Evolutionary conservation across 1,284 basidiomycete species (phyloP).

Genomic region (Ceratobasidium sp.): DNA sequence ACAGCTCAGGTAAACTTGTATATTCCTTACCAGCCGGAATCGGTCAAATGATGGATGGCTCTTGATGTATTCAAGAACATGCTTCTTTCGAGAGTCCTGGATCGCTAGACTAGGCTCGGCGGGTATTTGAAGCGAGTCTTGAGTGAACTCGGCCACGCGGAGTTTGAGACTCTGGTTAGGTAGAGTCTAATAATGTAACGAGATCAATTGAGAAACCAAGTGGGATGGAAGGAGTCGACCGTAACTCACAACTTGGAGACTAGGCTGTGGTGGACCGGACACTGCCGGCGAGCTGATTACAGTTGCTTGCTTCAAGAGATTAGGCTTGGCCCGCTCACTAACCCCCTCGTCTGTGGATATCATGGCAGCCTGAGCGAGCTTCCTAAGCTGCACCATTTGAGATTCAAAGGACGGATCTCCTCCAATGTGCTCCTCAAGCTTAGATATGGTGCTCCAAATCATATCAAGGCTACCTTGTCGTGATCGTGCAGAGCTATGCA

Average conservation of each 20-base stretch:
- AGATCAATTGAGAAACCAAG: not conserved
- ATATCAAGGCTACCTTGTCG: not conserved
- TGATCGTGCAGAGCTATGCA: not conserved
- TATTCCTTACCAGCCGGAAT: slow-evolving; percentile 3
- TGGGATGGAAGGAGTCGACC: too few species aligned
- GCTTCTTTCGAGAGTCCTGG: not conserved
- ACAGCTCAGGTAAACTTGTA: too few species aligned
- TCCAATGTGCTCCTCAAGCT: slow-evolving; percentile 16
- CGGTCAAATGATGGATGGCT: slow-evolving; percentile 3
- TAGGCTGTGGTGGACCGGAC: not conserved
- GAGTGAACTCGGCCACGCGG: not conserved
- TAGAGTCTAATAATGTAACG: not conserved
- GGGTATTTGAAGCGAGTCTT: not conserved
- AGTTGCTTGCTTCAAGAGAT: not conserved
- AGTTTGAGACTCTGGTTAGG: not conserved
- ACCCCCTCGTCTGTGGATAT: slow-evolving; percentile 19
- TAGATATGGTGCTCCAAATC: slow-evolving; percentile 11
- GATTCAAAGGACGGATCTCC: not conserved
- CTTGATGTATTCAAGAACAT: slow-evolving; percentile 27
- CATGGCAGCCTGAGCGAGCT: slow-evolving; percentile 22
- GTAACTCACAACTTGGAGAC: not conserved
- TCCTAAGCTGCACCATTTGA: slow-evolving; percentile 24
- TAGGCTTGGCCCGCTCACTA: not conserved
- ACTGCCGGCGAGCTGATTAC: not conserved
- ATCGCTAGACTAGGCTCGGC: not conserved